phyloP scores from a whole-genome alignment of 2,329 filamentous ascomycete species.

The Sporothrix dimorphospora region DNA sequence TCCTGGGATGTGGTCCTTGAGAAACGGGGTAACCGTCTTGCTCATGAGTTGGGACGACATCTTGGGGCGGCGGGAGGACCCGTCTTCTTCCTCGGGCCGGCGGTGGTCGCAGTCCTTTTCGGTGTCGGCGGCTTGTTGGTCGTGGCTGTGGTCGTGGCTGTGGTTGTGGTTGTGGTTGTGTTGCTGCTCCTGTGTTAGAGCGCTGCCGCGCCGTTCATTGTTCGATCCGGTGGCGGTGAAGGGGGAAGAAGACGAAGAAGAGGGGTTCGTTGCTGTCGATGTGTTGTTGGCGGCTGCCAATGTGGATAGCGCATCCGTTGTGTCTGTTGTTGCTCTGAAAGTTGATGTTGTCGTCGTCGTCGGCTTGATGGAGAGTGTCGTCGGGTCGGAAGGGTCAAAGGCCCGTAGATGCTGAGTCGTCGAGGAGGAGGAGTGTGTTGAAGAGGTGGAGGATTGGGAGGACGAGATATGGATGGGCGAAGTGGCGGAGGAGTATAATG shows the following conservation, averaged over 20 bases:
- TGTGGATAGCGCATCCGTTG: neutral
- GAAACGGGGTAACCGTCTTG: slow-evolving; percentile 82
- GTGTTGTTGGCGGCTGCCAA: neutral
- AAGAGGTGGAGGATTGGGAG: slow-evolving; percentile 15
- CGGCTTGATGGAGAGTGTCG: slow-evolving; percentile 28
- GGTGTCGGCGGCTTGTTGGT: slow-evolving; percentile 32
- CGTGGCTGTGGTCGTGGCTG: slow-evolving; percentile 3
- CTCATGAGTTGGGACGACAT: slow-evolving; percentile 69
- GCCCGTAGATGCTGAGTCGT: slow-evolving; percentile 27
- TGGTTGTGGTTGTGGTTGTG: neutral
- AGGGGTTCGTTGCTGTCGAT: slow-evolving; percentile 11
- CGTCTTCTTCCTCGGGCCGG: slow-evolving; percentile 54
- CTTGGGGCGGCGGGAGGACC: slow-evolving; percentile 51
- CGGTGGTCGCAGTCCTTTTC: slow-evolving; percentile 55
- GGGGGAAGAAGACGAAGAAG: neutral
- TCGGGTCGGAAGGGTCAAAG: slow-evolving; percentile 29
- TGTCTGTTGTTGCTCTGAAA: neutral
- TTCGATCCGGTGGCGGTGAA: neutral
- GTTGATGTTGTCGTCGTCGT: neutral
- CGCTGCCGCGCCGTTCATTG: slow-evolving; percentile 19
- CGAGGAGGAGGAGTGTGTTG: slow-evolving; percentile 13
- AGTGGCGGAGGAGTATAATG: neutral
- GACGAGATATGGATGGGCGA: slow-evolving; percentile 18
- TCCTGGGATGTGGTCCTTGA: slow-evolving; percentile 86
- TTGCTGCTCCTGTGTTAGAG: slow-evolving; percentile 13